These are phyloP conservation scores for Pichia heedii DNA, from an alignment of 805 yeast genomes.

Conservation along the genomic window DNA sequence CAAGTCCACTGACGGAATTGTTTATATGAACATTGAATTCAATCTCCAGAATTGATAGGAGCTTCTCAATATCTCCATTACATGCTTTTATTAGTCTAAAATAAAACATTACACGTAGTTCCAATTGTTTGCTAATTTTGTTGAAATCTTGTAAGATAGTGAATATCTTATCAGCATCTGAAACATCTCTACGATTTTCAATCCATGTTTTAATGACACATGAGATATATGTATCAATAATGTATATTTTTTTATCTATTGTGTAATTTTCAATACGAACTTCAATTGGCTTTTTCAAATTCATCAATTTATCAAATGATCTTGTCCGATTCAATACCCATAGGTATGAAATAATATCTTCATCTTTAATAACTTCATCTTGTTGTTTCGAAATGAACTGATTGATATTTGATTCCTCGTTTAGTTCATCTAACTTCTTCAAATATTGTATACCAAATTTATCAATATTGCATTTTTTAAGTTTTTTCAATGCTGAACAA, in stretches of 20 bases:
- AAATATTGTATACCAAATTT: neutral
- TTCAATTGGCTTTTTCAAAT: neutral
- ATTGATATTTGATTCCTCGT: neutral
- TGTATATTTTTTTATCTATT: slow-evolving; percentile 1
- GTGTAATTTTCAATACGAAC: neutral
- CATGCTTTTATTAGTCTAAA: neutral
- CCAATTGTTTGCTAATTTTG: neutral
- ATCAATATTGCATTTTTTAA: neutral
- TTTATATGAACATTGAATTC: too few relatives aligned
- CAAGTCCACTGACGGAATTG: neutral
- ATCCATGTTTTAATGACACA: slow-evolving; percentile 1
- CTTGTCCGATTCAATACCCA: slow-evolving; percentile 2
- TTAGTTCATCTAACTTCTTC: neutral
- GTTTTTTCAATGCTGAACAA: neutral
- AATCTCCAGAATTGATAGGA: too few relatives aligned
- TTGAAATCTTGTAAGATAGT: neutral
- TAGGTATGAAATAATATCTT: slow-evolving; percentile 3
- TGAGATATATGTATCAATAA: slow-evolving; percentile 3
- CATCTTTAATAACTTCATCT: neutral
- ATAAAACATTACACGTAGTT: neutral
- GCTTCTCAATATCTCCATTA: too few relatives aligned
- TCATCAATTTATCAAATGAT: neutral
- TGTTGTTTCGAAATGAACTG: neutral
- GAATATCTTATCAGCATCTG: neutral
- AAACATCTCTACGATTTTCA: neutral